Evolutionary conservation across 2,329 filamentous ascomycete genomes (phyloP), one percentile per base, ranked within the genome.

Genomic region (Arthroderma sp.): DNA sequence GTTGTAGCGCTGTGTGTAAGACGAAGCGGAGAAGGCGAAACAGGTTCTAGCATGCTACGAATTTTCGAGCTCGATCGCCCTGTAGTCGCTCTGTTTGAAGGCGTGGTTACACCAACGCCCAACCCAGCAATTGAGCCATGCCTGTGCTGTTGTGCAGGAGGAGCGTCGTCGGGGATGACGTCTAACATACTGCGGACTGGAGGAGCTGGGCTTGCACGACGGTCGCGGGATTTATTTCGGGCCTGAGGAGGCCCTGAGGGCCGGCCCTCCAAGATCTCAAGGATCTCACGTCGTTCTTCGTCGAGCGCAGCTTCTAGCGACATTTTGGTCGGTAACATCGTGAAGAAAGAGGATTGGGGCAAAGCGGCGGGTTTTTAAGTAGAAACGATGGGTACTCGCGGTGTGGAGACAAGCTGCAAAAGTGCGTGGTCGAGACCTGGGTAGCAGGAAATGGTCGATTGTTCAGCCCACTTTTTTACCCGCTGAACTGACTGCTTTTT

Each of bases 221-320:
- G 80, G 37, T 69, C 36, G 72, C 71, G 52, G 72, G 67, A 37
- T 48, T 62, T 38, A 53, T 61, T 50, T 56, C 49, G 46, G 63
- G 36, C 47, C 31, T 46, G 47, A 27, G 47, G 56, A 52, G 47
- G 51, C 47, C 42, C 51, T 37, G 51, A 48, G 31, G 49, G 50
- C 45, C 49, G 58, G 38, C 72, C 73, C 60, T 83, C 79, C 36
- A 86, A 69, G 49, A 85, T 67, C 40, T 78, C 78, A 52, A 86
- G 69, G 34, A 87, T 79, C 64, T 85, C 82, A 50, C 73, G 71
- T 49, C 82, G 75, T 69, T 89, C 84, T 68, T 86, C 80, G 58
- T 87, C 83, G 50, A 87, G 71, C 52, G 80, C 77, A 40, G 81
- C 76, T 65, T 86, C 83, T 57, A 88, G 76, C 57, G 82, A 86